Evolutionary conservation across 1,284 basidiomycete genomes (phyloP).

Genomic region (Dichomitus squalens): DNA sequence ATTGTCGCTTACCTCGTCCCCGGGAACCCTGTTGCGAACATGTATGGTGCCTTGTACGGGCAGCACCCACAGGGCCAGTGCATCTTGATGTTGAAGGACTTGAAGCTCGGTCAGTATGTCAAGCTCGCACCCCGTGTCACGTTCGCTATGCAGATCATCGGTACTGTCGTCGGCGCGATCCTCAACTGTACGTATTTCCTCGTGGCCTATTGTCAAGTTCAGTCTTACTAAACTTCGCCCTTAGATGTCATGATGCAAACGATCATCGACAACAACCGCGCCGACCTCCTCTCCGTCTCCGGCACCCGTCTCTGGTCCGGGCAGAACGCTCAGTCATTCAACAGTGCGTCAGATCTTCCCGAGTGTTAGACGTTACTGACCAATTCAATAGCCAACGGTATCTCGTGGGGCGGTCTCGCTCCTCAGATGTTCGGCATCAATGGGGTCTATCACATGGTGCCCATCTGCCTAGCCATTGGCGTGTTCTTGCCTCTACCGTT

Average conservation of each 20-base stretch:
- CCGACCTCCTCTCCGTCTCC: slow-evolving; percentile 36
- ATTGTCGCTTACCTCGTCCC: slow-evolving; percentile 43
- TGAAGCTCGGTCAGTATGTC: slow-evolving; percentile 54
- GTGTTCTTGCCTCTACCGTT: slow-evolving; percentile 55
- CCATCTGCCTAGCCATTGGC: slow-evolving; percentile 55
- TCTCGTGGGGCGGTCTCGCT: slow-evolving; percentile 62
- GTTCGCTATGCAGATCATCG: slow-evolving; percentile 58
- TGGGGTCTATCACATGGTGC: slow-evolving; percentile 52
- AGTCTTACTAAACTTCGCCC: neutral
- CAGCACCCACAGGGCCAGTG: slow-evolving; percentile 42
- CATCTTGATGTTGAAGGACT: slow-evolving; percentile 48
- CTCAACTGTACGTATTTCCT: slow-evolving; percentile 42
- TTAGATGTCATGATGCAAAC: slow-evolving; percentile 50
- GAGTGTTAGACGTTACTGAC: too few species aligned
- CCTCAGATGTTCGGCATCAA: slow-evolving; percentile 51
- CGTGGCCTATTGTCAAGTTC: neutral
- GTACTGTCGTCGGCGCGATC: slow-evolving; percentile 43
- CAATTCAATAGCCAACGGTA: slow-evolving; percentile 44
- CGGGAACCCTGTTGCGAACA: slow-evolving; percentile 49
- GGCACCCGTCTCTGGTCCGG: slow-evolving; percentile 48
- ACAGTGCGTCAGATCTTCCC: slow-evolving; percentile 28
- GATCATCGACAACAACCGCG: slow-evolving; percentile 46
- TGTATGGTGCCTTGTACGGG: slow-evolving; percentile 57
- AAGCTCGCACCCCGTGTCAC: slow-evolving; percentile 67
- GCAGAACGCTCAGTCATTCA: slow-evolving; percentile 52